Percentiles rank a stretch among this genome's conserved stretches.
Conservation (phyloP, 257 asterid species). For the Solanum microdontum region DNA sequence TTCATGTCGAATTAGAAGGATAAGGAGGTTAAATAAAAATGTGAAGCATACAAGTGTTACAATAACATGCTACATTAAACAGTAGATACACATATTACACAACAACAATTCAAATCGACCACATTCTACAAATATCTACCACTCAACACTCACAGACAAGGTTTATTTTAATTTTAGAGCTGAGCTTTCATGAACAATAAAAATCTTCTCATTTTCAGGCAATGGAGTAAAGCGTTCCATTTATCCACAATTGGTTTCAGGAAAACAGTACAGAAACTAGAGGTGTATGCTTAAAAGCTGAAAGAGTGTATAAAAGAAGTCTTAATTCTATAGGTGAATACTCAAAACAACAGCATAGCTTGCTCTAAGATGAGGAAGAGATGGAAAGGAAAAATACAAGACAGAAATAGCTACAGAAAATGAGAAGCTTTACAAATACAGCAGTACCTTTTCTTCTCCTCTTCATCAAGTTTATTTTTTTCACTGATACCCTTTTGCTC, state of each 20-base stretch:
- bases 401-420: neutral
- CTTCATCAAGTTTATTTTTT: constrained; percentile 59
- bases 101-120: neutral
- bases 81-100: neutral
- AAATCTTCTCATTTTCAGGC: neutral
- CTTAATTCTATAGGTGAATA: neutral
- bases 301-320: neutral
- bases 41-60: neutral
- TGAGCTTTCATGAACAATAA: neutral
- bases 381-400: neutral
- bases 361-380: neutral
- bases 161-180: neutral
- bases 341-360: neutral
- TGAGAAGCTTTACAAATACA: neutral
- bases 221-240: neutral
- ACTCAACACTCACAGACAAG: neutral
- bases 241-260: neutral
- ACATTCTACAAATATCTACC: neutral
- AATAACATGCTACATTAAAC: neutral
- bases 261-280: neutral
- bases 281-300: neutral
- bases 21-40: neutral
- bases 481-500: constrained; percentile 64
- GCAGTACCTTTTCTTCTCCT: constrained; percentile 82
- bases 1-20: neutral